Conservation (phyloP, 1,284 basidiomycete species). For the Ganoderma resinaceum region DNA sequence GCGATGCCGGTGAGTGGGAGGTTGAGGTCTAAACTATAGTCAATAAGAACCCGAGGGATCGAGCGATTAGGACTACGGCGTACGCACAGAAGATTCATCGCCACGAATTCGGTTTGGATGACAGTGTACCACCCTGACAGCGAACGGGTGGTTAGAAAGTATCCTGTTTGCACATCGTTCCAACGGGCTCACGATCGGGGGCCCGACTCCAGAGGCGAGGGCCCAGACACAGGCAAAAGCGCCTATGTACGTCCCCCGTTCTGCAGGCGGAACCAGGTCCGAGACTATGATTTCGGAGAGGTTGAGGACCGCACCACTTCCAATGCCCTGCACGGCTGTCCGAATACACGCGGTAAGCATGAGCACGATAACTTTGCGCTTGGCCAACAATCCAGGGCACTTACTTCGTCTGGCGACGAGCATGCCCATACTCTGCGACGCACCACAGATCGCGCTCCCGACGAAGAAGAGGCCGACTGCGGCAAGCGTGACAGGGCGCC, state of each 20-base stretch:
- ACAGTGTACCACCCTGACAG: slow-evolving; percentile 17
- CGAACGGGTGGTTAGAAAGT: background rate
- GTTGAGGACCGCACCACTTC: slow-evolving; percentile 49
- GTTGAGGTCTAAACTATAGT: slow-evolving; percentile 11
- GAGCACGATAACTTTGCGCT: background rate
- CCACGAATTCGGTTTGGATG: slow-evolving; percentile 10
- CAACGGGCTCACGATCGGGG: slow-evolving; percentile 12
- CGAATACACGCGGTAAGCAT: background rate
- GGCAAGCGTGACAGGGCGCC: slow-evolving; percentile 40
- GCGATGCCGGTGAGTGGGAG: slow-evolving; percentile 19
- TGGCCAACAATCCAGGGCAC: background rate
- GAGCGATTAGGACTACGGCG: background rate
- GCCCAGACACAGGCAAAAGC: slow-evolving; percentile 16
- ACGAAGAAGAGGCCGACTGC: slow-evolving; percentile 43
- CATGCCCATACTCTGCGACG: slow-evolving; percentile 43
- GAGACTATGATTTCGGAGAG: slow-evolving; percentile 48
- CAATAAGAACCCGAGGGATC: background rate
- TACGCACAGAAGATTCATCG: slow-evolving; percentile 24
- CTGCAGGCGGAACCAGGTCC: slow-evolving; percentile 42
- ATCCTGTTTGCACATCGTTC: background rate
- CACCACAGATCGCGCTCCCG: slow-evolving; percentile 44
- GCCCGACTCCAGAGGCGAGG: slow-evolving; percentile 15
- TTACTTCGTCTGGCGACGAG: slow-evolving; percentile 33
- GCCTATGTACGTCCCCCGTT: slow-evolving; percentile 19
- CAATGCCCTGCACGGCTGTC: slow-evolving; percentile 51